A percentile compares a stretch with the other conserved stretches of the same genome.
These are phyloP conservation scores for Aspergillus piperis DNA, from an alignment of 2,329 filamentous ascomycete genomes.

Conservation along the genomic window DNA sequence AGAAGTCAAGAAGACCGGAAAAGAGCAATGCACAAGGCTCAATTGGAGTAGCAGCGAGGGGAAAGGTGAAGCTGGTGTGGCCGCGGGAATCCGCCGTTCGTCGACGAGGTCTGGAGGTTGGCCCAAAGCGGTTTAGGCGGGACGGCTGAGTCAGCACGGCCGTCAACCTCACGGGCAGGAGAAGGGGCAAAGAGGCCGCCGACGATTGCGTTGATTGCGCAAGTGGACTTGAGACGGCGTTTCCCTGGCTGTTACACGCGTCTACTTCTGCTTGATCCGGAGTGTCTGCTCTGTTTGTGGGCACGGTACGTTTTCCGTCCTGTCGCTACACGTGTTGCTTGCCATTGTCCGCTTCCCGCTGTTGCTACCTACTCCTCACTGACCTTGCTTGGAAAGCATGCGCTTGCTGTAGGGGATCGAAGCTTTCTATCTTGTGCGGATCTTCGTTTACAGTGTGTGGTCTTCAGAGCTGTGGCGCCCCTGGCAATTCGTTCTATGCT, in stretches of 20 bases:
- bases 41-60: slow-evolving; percentile 17
- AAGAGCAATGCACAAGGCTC: slow-evolving; percentile 16
- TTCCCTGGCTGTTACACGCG: slow-evolving; percentile 31
- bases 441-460: neutral
- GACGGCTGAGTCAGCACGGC: slow-evolving; percentile 38
- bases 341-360: slow-evolving; percentile 19
- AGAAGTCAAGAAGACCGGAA: slow-evolving; percentile 7
- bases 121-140: slow-evolving; percentile 35
- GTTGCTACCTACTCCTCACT: slow-evolving; percentile 25
- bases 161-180: slow-evolving; percentile 39
- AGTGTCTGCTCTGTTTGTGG: slow-evolving; percentile 12
- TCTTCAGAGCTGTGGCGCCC: slow-evolving; percentile 16
- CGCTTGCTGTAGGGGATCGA: slow-evolving; percentile 8
- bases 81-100: slow-evolving; percentile 22
- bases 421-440: neutral
- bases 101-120: slow-evolving; percentile 30
- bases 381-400: slow-evolving; percentile 14
- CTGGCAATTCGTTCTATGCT: slow-evolving; percentile 18
- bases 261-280: slow-evolving; percentile 15
- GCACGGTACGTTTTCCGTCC: slow-evolving; percentile 17
- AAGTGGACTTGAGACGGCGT: slow-evolving; percentile 23
- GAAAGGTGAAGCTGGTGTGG: slow-evolving; percentile 15
- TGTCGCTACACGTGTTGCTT: slow-evolving; percentile 30
- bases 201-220: slow-evolving; percentile 34
- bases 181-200: slow-evolving; percentile 34